These are phyloP conservation scores for Hyaloscypha variabilis DNA, from an alignment of 495 filamentous ascomycete genomes.

Conservation along the genomic window DNA sequence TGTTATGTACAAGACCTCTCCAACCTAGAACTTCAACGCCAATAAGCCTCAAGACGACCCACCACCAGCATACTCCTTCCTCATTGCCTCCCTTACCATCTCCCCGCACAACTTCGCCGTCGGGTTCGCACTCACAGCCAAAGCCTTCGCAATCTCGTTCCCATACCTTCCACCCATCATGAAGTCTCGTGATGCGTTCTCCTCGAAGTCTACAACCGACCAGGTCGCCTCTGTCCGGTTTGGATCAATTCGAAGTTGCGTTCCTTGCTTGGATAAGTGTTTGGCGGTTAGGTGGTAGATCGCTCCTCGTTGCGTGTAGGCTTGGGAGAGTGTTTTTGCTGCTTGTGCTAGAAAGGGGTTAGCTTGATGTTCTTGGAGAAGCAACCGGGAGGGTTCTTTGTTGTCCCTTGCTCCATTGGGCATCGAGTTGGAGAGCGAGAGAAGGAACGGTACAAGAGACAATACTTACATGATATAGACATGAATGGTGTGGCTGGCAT, in stretches of 20 bases:
- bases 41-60: too few species aligned
- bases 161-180: constrained; percentile 76
- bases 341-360: constrained; percentile 40
- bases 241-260: constrained; percentile 33
- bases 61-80: constrained; percentile 55
- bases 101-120: constrained; percentile 86
- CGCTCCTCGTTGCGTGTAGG: constrained; percentile 77
- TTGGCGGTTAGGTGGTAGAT: constrained; percentile 68
- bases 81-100: constrained; percentile 85
- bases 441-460: neutral
- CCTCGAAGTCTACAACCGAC: constrained; percentile 62
- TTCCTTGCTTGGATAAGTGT: constrained; percentile 11
- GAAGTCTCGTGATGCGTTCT: constrained; percentile 74
- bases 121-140: constrained; percentile 83
- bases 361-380: neutral
- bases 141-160: constrained; percentile 71
- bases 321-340: constrained; percentile 65
- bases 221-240: constrained; percentile 42
- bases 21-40: neutral
- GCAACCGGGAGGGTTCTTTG: too few species aligned
- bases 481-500: constrained; percentile 48
- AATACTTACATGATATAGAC: constrained; percentile 40
- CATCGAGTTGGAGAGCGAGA: neutral
- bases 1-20: too few species aligned
- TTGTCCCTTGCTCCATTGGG: neutral